A percentile compares a stretch with the other conserved stretches of the same genome.
Conservation (phyloP, 345 rosid species). For the Punica granatum region DNA sequence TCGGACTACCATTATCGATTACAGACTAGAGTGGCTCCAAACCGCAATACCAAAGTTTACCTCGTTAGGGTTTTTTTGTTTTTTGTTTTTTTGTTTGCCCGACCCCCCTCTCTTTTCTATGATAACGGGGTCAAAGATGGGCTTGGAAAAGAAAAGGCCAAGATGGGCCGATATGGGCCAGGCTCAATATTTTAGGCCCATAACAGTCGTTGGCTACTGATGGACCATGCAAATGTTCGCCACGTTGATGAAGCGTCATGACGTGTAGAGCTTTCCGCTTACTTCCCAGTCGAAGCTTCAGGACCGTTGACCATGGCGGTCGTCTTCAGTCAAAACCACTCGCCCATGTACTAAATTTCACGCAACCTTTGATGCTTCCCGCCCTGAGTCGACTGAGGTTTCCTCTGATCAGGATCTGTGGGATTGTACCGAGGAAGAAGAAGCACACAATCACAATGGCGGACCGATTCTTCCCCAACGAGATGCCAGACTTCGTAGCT, state of each 20-base stretch:
- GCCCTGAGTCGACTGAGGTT: background rate
- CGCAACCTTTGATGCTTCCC: background rate
- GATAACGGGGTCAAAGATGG: too few species aligned
- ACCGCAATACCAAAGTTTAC: too few species aligned
- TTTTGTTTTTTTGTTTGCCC: too few species aligned
- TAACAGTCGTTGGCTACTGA: background rate
- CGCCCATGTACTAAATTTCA: too few species aligned
- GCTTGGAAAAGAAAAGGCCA: too few species aligned
- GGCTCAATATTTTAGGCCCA: too few species aligned
- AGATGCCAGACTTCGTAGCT: constrained; percentile 40
- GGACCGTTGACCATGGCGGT: background rate
- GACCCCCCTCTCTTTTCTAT: too few species aligned
- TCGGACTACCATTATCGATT: too few species aligned
- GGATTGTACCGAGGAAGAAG: background rate
- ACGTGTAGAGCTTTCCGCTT: background rate
- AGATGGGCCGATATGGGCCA: too few species aligned
- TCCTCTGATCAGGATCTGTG: background rate
- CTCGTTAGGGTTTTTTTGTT: too few species aligned
- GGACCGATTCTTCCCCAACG: constrained; percentile 59
- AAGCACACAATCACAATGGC: constrained; percentile 51
- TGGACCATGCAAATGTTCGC: background rate
- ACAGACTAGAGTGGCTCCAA: too few species aligned
- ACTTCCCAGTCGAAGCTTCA: background rate
- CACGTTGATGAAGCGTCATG: background rate
- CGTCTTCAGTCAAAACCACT: background rate